Conservation (phyloP, 768 basidiomycete species). For the Xerocomellus amylosporus region DNA sequence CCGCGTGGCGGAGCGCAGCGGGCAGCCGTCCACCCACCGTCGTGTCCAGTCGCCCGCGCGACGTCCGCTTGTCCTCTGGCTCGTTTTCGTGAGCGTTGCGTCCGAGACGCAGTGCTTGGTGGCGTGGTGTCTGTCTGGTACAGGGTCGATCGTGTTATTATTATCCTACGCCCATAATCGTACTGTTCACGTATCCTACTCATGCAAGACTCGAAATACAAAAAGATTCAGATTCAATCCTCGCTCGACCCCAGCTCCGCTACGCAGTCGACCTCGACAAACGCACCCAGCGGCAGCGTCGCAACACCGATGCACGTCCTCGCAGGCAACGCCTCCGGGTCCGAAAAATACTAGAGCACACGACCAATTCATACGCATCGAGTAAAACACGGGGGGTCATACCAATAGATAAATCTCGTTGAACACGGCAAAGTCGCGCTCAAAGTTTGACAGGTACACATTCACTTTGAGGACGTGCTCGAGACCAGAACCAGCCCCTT, state of each 20-base stretch:
- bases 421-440: conserved; percentile 38
- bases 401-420: conserved; percentile 40
- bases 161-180: not conserved
- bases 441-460: conserved; percentile 38
- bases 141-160: not conserved
- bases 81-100: conserved; percentile 13
- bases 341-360: conserved; percentile 44
- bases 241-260: conserved; percentile 34
- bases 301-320: conserved; percentile 59
- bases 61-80: not conserved
- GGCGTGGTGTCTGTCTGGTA: not conserved
- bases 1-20: conserved; percentile 30
- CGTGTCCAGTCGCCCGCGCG: conserved; percentile 1
- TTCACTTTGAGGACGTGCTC: conserved; percentile 41
- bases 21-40: conserved; percentile 10
- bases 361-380: not conserved
- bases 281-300: conserved; percentile 49
- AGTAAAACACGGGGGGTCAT: not conserved
- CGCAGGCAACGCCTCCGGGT: conserved; percentile 43
- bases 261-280: conserved; percentile 61
- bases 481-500: conserved; percentile 37
- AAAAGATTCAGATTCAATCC: not conserved
- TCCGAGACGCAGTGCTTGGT: conserved; percentile 2
- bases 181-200: too few species aligned
- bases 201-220: not conserved